These are phyloP conservation scores for Thozetella sp. DNA, from an alignment of 495 filamentous ascomycete species.

Conservation along the genomic window DNA sequence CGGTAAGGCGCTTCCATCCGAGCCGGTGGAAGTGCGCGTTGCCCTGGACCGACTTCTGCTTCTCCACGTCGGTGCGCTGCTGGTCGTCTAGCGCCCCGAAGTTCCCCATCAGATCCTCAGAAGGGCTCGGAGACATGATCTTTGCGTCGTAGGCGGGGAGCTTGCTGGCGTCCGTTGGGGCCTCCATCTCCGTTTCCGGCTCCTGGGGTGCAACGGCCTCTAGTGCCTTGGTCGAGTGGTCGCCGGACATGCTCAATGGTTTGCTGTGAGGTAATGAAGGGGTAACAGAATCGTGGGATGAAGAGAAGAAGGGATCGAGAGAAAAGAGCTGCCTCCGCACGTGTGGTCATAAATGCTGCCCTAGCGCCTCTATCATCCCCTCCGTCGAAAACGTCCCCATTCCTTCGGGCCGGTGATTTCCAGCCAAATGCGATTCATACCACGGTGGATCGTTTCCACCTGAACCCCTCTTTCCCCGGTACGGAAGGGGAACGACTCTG, in stretches of 20 bases:
- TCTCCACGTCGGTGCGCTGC: conserved; percentile 16
- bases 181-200: no score
- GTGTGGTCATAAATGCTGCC: background rate
- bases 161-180: background rate
- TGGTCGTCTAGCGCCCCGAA: background rate
- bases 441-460: background rate
- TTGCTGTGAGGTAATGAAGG: background rate
- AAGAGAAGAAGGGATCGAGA: background rate
- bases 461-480: background rate
- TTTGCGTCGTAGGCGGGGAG: background rate
- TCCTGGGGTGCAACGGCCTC: background rate
- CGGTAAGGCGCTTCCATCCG: conserved; percentile 51
- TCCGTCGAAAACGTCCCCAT: background rate
- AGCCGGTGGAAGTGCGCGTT: conserved; percentile 40
- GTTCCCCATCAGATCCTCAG: background rate
- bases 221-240: background rate
- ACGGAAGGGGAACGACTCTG: background rate
- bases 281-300: background rate
- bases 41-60: conserved; percentile 37
- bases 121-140: background rate
- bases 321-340: background rate
- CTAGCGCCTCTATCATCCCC: background rate
- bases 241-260: background rate
- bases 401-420: background rate
- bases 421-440: background rate